Evolutionary conservation across 768 basidiomycete genomes (phyloP), one percentile per base, ranked within the genome.

Genomic region (Podaxis sp.): DNA sequence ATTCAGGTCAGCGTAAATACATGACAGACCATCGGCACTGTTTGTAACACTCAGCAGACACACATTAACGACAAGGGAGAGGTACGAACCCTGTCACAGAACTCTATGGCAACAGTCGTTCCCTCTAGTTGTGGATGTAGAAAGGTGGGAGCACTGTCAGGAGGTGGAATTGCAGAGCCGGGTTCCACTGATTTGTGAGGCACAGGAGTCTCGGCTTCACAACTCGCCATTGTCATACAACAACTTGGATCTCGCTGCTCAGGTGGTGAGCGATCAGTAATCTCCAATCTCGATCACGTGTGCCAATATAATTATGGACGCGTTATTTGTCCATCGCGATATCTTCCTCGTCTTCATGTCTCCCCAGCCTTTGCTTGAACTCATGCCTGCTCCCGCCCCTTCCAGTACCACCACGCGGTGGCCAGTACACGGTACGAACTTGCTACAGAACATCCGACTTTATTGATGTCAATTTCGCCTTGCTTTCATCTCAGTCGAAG

Each of bases 21-120:
- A 33, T 7, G 49, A 62, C 83, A 71, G 71, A 92, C 92, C 92
- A 95, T 73, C 90, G 88, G 73, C 93, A 94, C 89, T 92, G 64
- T 43, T 38, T 41, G 61, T 25, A 15, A n/a, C 24, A 27, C 61
- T 51, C 58, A 47, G 49, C 49, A 47, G 8, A 24, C 11, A 61
- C 40, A 36, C 17, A 52, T 46, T 51, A 24, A 38, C 58, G 12
- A 50, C 15, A 12, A 51, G 37, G 41, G 37, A 59, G 59, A 55
- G 55, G 56, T 15, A 79, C 90, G 70, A 71, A 94, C 92, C 77
- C 93, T 80, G 72, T 96, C 93, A 73, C 95, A 98, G 71, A 94
- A 98, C 73, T 98, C 95, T 65, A 98, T 91, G 6, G 82, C 83
- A n/a, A 96, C 76, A 29, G 82, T 82, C 2, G 91, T 74, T 17